Conservation (phyloP, 352 stramenopile genomes). For the Thalassiosira sp. region DNA sequence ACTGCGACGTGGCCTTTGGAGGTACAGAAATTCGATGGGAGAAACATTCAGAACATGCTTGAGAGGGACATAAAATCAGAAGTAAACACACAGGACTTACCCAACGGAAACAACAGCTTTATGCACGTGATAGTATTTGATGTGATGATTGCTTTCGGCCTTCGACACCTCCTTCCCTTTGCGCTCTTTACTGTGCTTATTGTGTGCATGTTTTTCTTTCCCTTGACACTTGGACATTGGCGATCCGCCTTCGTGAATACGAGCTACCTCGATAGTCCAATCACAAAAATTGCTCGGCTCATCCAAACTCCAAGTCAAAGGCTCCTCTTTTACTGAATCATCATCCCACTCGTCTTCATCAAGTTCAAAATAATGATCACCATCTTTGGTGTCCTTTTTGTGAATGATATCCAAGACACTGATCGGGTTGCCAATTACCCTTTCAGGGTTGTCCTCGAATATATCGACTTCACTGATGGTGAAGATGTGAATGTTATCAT, state of each 20-base stretch:
- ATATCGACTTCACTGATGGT: slow-evolving; percentile 30
- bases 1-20: slow-evolving; percentile 26
- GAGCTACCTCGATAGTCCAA: slow-evolving; percentile 52
- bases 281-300: slow-evolving; percentile 48
- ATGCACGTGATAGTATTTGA: slow-evolving; percentile 50
- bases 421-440: slow-evolving; percentile 25
- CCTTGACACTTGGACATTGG: not conserved
- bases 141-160: slow-evolving; percentile 1
- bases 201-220: not conserved
- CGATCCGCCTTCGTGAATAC: slow-evolving; percentile 18
- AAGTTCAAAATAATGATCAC: slow-evolving; percentile 49
- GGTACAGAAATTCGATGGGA: not conserved
- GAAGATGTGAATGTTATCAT: slow-evolving; percentile 59
- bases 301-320: slow-evolving; percentile 50
- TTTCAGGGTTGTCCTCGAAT: slow-evolving; percentile 23
- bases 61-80: too few relatives aligned
- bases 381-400: slow-evolving; percentile 27
- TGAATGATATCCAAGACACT: slow-evolving; percentile 44
- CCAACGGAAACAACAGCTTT: slow-evolving; percentile 52
- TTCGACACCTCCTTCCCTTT: slow-evolving; percentile 5
- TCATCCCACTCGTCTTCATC: slow-evolving; percentile 55
- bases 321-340: slow-evolving; percentile 31
- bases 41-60: not conserved
- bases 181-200: slow-evolving; percentile 21
- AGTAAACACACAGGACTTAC: not conserved